Conservation (phyloP, 768 basidiomycete genomes). For the Suillus spraguei region DNA sequence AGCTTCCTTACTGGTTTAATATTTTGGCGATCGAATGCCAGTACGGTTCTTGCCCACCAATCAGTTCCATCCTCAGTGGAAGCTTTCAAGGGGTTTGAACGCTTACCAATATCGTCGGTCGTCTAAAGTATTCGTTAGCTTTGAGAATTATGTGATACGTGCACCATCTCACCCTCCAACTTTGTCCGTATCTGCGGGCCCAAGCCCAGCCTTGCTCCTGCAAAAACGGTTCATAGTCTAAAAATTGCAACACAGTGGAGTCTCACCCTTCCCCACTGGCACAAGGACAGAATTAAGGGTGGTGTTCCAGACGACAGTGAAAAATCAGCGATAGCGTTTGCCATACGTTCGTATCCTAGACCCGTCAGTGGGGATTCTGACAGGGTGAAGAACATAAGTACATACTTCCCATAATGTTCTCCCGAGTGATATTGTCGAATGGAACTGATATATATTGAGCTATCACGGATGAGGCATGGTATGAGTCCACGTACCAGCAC, state of each 20-base stretch:
- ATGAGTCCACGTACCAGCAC: constrained; percentile 41
- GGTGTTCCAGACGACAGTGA: constrained; percentile 50
- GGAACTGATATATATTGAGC: constrained; percentile 43
- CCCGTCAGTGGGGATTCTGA: neutral
- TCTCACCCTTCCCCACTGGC: constrained; percentile 68
- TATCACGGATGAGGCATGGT: neutral
- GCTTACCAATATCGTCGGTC: constrained; percentile 50
- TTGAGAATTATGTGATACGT: neutral
- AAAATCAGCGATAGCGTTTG: constrained; percentile 54
- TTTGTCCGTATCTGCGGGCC: constrained; percentile 61
- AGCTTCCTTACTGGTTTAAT: constrained; percentile 49
- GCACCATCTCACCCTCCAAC: constrained; percentile 55
- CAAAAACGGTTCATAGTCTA: constrained; percentile 12
- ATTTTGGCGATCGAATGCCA: constrained; percentile 57
- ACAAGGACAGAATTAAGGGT: constrained; percentile 61
- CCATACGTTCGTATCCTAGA: constrained; percentile 62
- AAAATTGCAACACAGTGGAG: neutral
- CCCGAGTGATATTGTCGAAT: constrained; percentile 54
- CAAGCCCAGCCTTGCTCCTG: constrained; percentile 67
- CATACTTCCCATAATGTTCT: constrained; percentile 59
- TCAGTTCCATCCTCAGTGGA: neutral
- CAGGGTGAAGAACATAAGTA: constrained; percentile 14
- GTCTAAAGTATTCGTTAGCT: constrained; percentile 37
- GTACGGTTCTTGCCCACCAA: constrained; percentile 34
- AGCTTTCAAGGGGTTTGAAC: neutral